Conservation (phyloP, 1,284 basidiomycete species). For the Thelephora terrestris region DNA sequence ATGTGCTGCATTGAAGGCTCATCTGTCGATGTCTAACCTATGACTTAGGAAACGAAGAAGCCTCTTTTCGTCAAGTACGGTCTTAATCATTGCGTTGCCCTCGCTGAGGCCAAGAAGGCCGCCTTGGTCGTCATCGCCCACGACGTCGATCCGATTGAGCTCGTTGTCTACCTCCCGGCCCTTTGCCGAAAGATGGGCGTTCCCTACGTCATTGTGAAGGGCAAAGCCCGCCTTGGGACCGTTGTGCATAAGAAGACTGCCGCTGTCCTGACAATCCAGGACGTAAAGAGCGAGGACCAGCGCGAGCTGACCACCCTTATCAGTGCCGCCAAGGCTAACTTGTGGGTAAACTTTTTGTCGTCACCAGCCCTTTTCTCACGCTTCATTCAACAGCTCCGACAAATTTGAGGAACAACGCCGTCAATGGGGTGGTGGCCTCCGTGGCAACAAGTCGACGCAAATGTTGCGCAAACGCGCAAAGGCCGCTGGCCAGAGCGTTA, state of each 20-base stretch:
- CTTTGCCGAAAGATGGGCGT: constrained; percentile 99
- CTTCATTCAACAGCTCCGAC: constrained; percentile 55
- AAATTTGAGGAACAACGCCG: constrained; percentile 90
- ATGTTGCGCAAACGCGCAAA: constrained; percentile 94
- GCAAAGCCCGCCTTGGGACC: constrained; percentile 94
- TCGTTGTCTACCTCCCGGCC: constrained; percentile 96
- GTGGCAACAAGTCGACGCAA: constrained; percentile 87
- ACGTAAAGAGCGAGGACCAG: constrained; percentile 91
- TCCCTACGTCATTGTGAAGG: constrained; percentile 97
- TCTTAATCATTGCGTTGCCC: constrained; percentile 92
- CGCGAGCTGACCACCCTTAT: constrained; percentile 90
- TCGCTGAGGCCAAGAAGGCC: constrained; percentile 97
- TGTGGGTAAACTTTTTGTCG: constrained; percentile 40
- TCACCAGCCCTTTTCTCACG: constrained; percentile 4
- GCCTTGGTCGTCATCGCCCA: constrained; percentile 94
- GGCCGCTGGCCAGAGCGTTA: constrained; percentile 63
- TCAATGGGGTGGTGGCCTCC: constrained; percentile 94
- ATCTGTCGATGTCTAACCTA: constrained; percentile 47
- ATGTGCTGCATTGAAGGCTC: too few species aligned
- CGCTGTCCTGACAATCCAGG: constrained; percentile 84
- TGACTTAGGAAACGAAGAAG: constrained; percentile 69
- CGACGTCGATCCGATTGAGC: constrained; percentile 98
- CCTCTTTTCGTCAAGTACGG: constrained; percentile 96
- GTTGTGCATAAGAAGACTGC: constrained; percentile 98
- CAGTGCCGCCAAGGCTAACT: constrained; percentile 95